phyloP scores from a whole-genome alignment of 345 rosid species.

The Boechera stricta region DNA sequence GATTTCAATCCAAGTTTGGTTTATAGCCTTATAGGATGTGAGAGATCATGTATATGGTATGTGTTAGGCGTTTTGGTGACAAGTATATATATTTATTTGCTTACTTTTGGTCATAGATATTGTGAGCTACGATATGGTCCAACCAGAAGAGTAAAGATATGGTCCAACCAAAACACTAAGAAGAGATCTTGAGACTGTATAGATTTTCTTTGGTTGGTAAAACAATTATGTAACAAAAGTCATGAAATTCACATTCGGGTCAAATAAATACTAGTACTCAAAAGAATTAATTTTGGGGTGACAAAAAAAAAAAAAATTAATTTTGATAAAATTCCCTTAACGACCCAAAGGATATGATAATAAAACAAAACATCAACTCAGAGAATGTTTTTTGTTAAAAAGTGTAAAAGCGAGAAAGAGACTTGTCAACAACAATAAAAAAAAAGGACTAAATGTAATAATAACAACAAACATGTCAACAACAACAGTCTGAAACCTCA shows the following conservation, averaged over 20 bases:
- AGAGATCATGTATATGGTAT: neutral
- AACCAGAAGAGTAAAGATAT: constrained; percentile 38
- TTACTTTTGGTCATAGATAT: too few relatives aligned
- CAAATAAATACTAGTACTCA: constrained; percentile 8
- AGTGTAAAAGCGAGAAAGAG: constrained; percentile 46
- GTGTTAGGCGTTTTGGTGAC: neutral
- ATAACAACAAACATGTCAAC: constrained; percentile 48
- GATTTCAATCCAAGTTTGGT: too few relatives aligned
- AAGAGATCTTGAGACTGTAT: constrained; percentile 33
- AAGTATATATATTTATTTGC: too few relatives aligned
- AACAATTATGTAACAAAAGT: constrained; percentile 33
- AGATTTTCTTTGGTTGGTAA: constrained; percentile 42
- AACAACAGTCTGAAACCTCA: constrained; percentile 47
- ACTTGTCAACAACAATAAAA: constrained; percentile 39
- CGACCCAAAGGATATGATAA: constrained; percentile 15
- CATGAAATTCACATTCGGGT: constrained; percentile 38
- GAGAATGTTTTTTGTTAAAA: constrained; percentile 45
- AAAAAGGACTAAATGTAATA: constrained; percentile 34
- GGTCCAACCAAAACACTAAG: constrained; percentile 36
- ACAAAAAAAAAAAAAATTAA: neutral
- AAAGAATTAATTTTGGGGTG: too few relatives aligned
- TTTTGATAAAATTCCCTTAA: neutral
- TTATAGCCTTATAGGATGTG: too few relatives aligned
- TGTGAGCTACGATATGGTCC: constrained; percentile 25
- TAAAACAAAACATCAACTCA: constrained; percentile 32